phyloP scores from a whole-genome alignment of 148 eudicot genomes.

The Cornus controversa region DNA sequence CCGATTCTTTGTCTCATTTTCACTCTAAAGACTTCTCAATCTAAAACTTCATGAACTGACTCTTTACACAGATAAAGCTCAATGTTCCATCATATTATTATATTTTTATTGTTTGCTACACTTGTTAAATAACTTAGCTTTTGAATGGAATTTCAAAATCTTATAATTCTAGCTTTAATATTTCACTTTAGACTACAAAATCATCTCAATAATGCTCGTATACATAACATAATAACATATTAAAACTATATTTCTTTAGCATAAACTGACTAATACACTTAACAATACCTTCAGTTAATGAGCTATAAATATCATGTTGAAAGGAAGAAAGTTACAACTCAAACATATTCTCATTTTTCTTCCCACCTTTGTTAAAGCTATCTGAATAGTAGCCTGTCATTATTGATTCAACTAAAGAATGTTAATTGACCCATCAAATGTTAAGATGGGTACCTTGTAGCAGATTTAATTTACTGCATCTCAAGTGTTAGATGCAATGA shows the following conservation, averaged over 20 bases:
- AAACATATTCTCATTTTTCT: neutral
- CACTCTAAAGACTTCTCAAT: no score
- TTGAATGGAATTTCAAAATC: neutral
- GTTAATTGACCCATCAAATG: neutral
- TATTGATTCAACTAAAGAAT: neutral
- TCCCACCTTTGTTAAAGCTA: neutral
- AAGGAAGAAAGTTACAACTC: neutral
- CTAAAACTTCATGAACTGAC: no score
- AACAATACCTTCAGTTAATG: neutral
- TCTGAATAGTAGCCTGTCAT: neutral
- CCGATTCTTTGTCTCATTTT: no score
- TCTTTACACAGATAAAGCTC: no score
- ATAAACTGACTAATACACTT: neutral
- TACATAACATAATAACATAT: neutral
- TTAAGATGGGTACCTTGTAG: neutral
- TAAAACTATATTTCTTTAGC: neutral
- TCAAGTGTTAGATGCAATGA: slow-evolving; percentile 43
- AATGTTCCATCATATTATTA: no score
- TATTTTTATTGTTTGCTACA: no score
- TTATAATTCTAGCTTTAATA: neutral
- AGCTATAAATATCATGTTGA: slow-evolving; percentile 4
- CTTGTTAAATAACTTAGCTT: neutral
- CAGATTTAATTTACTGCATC: neutral
- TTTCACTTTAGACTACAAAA: neutral
- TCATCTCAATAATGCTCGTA: neutral